Evolutionary conservation across 129 eudicot species (phyloP), one percentile per base, ranked within the genome.

Genomic region (carrot (Daucus carota)): DNA sequence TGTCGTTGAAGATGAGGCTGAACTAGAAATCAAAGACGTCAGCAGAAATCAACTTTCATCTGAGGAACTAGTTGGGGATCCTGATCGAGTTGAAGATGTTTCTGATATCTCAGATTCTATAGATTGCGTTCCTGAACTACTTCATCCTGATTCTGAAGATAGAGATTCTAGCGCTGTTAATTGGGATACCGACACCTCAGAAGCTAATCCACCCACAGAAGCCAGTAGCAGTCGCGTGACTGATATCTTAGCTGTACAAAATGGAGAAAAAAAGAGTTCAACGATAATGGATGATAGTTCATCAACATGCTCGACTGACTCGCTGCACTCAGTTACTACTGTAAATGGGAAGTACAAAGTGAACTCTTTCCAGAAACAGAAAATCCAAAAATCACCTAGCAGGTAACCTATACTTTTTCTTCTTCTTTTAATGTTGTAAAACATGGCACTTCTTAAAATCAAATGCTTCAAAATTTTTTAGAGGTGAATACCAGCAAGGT

Each of bases 241-340:
- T 78, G 81, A 78, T 44, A 73, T 74, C 69, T 81, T 85, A 28
- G 72, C 79, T 75, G 80, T 80, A 22, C 88, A 80, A 81, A 89
- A 87, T 67, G 96, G 81, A 68, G 88, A 82, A 74, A 85, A 80
- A 70, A 87, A 82, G 80, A 80, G 83, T 78, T 80, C 89, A 10
- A 86, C 92, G 70, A 54, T 73, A 10, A 85, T 91, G 87, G 98
- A 93, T 79, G 98, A 94, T 72, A 87, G 93, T 75, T 94, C 98
- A 0, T 94, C 98, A 3, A 94, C 97, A 52, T 89, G 93, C 47
- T 95, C 99, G 42, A 85, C 99, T 29, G 99, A 91, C 75, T 95
- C 99, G 11, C 85, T 88, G 32, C 96, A 87, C 4, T 89, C 92
- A 9, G 87, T 82, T 13, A 85, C 80, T 7, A 75, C 76, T 34